A percentile compares a stretch with the other conserved stretches of the same genome.
Evolutionary conservation across 768 basidiomycete species (phyloP).

Genomic region (Hirschioporus abietinus): DNA sequence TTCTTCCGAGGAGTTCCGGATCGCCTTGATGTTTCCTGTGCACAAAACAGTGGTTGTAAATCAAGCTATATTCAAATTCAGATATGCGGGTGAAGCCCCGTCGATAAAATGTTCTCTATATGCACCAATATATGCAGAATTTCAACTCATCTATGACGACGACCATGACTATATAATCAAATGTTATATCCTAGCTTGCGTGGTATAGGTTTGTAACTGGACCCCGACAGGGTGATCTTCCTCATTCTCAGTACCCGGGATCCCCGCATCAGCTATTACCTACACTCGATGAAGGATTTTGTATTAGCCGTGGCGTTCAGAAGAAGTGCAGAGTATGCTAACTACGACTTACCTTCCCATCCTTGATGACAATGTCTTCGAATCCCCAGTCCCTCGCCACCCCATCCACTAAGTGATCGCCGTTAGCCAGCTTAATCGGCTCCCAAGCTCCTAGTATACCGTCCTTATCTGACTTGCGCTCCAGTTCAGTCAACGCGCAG

Average conservation of each 20-base stretch:
- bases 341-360: slow-evolving; percentile 48
- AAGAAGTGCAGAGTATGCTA: too few species aligned
- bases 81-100: not conserved
- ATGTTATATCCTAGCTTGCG: not conserved
- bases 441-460: slow-evolving; percentile 42
- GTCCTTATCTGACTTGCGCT: slow-evolving; percentile 25
- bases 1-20: too few species aligned
- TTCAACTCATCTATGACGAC: not conserved
- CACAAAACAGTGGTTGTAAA: not conserved
- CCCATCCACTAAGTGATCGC: slow-evolving; percentile 53
- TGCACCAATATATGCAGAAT: not conserved
- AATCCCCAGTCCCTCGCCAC: slow-evolving; percentile 75
- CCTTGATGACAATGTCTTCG: slow-evolving; percentile 57
- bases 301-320: not conserved
- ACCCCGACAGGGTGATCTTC: slow-evolving; percentile 51
- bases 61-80: not conserved
- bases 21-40: not conserved
- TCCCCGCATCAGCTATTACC: slow-evolving; percentile 69
- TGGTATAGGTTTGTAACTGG: slow-evolving; percentile 27
- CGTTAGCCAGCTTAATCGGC: slow-evolving; percentile 44
- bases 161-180: not conserved
- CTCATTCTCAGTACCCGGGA: slow-evolving; percentile 60
- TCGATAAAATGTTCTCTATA: not conserved
- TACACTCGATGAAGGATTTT: slow-evolving; percentile 19
- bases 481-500: slow-evolving; percentile 61